Conservation (phyloP, 2,329 filamentous ascomycete species). For the Colletotrichum sp. region DNA sequence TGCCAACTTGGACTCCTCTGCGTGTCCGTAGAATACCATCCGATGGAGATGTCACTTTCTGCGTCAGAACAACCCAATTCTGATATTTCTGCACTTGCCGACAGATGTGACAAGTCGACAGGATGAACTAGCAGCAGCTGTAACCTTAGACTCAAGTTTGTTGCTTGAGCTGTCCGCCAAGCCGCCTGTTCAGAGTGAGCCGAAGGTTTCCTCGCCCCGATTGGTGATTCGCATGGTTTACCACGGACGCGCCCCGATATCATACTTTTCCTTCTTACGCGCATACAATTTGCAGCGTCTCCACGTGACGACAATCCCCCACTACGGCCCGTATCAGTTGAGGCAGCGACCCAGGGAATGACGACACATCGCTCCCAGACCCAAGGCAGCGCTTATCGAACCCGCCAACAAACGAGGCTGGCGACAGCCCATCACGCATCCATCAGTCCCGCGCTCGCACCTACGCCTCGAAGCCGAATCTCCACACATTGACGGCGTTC, state of each 20-base stretch:
- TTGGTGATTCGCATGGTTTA: neutral
- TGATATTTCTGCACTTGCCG: neutral
- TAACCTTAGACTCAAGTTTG: neutral
- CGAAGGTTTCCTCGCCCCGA: neutral
- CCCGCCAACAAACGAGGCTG: slow-evolving; percentile 15
- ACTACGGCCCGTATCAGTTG: slow-evolving; percentile 11
- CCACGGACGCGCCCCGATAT: neutral
- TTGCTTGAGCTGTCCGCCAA: neutral
- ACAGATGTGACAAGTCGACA: neutral
- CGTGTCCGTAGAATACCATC: neutral
- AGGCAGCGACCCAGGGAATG: slow-evolving; percentile 5
- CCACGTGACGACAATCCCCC: slow-evolving; percentile 20
- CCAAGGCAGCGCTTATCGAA: slow-evolving; percentile 13
- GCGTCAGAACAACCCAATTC: neutral
- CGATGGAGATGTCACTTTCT: neutral
- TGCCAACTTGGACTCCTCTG: neutral
- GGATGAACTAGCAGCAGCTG: neutral
- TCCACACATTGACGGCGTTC: neutral
- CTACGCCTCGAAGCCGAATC: neutral
- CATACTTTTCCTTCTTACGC: neutral
- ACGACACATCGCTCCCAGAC: slow-evolving; percentile 17
- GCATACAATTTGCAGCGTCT: neutral
- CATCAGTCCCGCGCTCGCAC: neutral
- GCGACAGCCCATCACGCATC: slow-evolving; percentile 1
- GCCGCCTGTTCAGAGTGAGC: neutral